phyloP scores from a whole-genome alignment of 768 basidiomycete genomes.

The Kwoniella europaea region DNA sequence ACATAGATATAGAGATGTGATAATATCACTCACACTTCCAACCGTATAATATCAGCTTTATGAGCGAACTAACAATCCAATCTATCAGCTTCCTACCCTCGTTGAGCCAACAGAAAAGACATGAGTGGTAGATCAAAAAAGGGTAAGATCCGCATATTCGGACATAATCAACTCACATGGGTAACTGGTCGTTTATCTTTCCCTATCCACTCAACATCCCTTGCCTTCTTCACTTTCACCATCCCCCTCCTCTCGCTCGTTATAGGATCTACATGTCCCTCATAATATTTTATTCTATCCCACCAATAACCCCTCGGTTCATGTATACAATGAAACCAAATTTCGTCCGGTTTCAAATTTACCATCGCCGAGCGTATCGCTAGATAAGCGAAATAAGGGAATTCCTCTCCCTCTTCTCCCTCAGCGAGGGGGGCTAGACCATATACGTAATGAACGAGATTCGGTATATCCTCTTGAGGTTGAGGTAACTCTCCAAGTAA shows the following conservation, averaged over 20 bases:
- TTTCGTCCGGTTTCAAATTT: constrained; percentile 47
- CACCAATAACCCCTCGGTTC: constrained; percentile 56
- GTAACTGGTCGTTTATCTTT: constrained; percentile 38
- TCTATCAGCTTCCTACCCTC: neutral
- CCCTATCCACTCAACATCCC: constrained; percentile 45
- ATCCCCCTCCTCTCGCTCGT: constrained; percentile 25
- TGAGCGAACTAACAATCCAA: constrained; percentile 43
- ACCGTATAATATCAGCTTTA: constrained; percentile 53
- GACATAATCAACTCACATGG: constrained; percentile 30
- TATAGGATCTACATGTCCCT: constrained; percentile 39
- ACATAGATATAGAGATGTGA: neutral
- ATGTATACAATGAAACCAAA: constrained; percentile 56
- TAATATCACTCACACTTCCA: constrained; percentile 47
- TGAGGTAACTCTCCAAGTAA: constrained; percentile 31
- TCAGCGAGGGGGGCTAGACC: constrained; percentile 49
- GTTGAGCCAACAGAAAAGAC: too few relatives aligned
- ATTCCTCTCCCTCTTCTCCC: constrained; percentile 28
- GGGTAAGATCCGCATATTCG: neutral
- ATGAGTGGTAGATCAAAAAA: neutral
- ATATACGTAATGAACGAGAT: constrained; percentile 56
- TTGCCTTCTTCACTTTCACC: constrained; percentile 43
- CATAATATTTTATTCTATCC: constrained; percentile 45
- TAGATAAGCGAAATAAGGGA: constrained; percentile 55
- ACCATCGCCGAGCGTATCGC: constrained; percentile 53
- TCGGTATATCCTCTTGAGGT: constrained; percentile 43